phyloP scores from a whole-genome alignment of 2,329 filamentous ascomycete species.

The Botrytis porri region DNA sequence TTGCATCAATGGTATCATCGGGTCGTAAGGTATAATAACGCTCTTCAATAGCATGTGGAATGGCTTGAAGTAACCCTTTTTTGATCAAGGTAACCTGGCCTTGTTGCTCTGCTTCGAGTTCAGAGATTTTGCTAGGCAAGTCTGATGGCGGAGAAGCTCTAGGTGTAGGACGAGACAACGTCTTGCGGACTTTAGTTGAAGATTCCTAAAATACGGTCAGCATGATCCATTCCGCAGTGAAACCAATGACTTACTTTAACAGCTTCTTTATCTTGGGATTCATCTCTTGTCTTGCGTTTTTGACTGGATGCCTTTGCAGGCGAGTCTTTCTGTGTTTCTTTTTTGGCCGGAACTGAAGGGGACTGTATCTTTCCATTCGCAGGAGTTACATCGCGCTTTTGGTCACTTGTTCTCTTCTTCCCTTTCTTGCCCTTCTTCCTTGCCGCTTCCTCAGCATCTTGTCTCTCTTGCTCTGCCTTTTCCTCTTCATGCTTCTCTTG shows the following conservation, averaged over 20 bases:
- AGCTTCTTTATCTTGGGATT: slow-evolving; percentile 50
- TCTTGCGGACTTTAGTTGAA: slow-evolving; percentile 51
- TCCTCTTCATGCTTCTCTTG: slow-evolving; percentile 57
- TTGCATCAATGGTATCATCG: slow-evolving; percentile 59
- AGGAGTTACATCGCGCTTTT: slow-evolving; percentile 46
- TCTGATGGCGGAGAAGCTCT: slow-evolving; percentile 39
- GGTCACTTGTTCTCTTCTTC: slow-evolving; percentile 63
- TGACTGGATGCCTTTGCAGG: slow-evolving; percentile 37
- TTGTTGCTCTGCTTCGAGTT: slow-evolving; percentile 62
- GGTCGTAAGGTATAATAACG: slow-evolving; percentile 61
- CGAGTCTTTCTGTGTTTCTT: slow-evolving; percentile 20
- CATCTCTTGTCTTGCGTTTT: slow-evolving; percentile 47
- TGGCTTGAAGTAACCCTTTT: slow-evolving; percentile 64
- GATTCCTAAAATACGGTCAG: slow-evolving; percentile 39
- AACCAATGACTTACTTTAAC: slow-evolving; percentile 43
- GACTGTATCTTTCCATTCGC: slow-evolving; percentile 37
- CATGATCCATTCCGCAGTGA: slow-evolving; percentile 12
- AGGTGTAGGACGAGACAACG: slow-evolving; percentile 48
- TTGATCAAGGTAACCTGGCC: slow-evolving; percentile 67
- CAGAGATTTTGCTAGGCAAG: slow-evolving; percentile 49
- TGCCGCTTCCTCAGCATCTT: slow-evolving; percentile 41
- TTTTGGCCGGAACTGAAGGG: slow-evolving; percentile 39
- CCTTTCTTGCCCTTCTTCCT: slow-evolving; percentile 56
- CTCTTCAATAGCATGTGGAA: slow-evolving; percentile 65
- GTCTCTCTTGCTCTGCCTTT: slow-evolving; percentile 56